Evolutionary conservation across 768 basidiomycete genomes (phyloP), one percentile per base, ranked within the genome.

Genomic region (Mycena leptocephala): DNA sequence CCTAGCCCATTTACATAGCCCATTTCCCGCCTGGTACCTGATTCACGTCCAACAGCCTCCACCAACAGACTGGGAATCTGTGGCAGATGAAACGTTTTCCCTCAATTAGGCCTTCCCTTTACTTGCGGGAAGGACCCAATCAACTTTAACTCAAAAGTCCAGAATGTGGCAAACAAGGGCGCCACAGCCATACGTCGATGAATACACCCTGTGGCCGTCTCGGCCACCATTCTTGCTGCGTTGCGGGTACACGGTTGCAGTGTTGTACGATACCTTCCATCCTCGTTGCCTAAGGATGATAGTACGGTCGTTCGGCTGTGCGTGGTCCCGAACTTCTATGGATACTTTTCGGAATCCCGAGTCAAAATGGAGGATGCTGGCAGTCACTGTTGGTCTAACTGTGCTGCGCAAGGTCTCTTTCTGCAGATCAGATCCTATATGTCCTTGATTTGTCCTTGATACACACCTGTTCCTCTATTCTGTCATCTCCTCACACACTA

Each of bases 41-140:
- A 63, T 62, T 24, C 61, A 74, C 59, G 59, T 74, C 61, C 65
- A 67, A 68, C 67, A 53, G n/a, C 30, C 66, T 62, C 35, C 32
- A 10, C 53, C 51, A 53, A 28, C 71, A 56, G 43, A 70, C 58
- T 63, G 53, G 24, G 37, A 33, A 35, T 62, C 26, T 20, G n/a
- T 48, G 35, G 59, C n/a, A 64, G 30, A 43, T 70, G 66, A 64
- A 70, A 75, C 74, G 67, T 58, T 69, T 69, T 75, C 67, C 37
- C 51, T 65, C 73, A 32, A 63, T 75, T 39, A 69, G 16, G 32
- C 48, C 66, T 51, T 65, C 53, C 41, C 35, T 58, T 1, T 13
- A 11, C 28, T 48, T 33, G 37, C 56, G 56, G 63, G 24, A 66
- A 48, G 55, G 65, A 16, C 26, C 37, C 46, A 61, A 53, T 9